Conservation (phyloP, 1,284 basidiomycete species). For the Hymenochaete sp. region DNA sequence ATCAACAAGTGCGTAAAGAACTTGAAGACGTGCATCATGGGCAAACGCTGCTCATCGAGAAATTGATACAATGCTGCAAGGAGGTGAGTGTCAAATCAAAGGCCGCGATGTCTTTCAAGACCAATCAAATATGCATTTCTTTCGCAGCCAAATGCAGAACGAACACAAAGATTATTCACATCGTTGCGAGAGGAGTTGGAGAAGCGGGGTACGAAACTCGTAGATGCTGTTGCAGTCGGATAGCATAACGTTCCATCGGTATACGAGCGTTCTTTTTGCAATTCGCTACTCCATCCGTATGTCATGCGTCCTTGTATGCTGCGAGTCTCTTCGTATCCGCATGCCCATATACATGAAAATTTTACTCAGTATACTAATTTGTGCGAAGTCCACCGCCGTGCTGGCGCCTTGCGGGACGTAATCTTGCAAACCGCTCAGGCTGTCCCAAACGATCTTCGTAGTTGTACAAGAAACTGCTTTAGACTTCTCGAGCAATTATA, state of each 20-base stretch:
- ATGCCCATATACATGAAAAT: too few relatives aligned
- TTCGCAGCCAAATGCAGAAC: conserved; percentile 65
- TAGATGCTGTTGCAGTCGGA: conserved; percentile 42
- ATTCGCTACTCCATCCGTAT: too few relatives aligned
- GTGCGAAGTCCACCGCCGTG: too few relatives aligned
- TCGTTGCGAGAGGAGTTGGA: conserved; percentile 75
- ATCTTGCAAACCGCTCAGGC: too few relatives aligned
- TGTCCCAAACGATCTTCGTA: too few relatives aligned
- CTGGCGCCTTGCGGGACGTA: too few relatives aligned
- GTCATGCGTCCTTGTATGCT: too few relatives aligned
- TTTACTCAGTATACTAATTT: too few relatives aligned
- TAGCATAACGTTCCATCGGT: conserved; percentile 21
- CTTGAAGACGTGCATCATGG: conserved; percentile 65
- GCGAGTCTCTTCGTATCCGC: too few relatives aligned
- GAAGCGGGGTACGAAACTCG: conserved; percentile 41
- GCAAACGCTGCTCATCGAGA: conserved; percentile 69
- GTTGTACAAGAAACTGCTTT: too few relatives aligned
- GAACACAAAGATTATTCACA: conserved; percentile 67
- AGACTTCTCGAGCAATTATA: too few relatives aligned
- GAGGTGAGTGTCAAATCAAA: conserved; percentile 40
- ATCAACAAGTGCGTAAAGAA: conserved; percentile 56
- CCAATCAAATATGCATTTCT: not conserved
- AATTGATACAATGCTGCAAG: conserved; percentile 72
- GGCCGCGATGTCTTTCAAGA: not conserved
- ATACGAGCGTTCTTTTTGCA: too few relatives aligned